These are phyloP conservation scores for Avena sativa DNA, from an alignment of 176 grass and related monocot species.

Conservation along the genomic window DNA sequence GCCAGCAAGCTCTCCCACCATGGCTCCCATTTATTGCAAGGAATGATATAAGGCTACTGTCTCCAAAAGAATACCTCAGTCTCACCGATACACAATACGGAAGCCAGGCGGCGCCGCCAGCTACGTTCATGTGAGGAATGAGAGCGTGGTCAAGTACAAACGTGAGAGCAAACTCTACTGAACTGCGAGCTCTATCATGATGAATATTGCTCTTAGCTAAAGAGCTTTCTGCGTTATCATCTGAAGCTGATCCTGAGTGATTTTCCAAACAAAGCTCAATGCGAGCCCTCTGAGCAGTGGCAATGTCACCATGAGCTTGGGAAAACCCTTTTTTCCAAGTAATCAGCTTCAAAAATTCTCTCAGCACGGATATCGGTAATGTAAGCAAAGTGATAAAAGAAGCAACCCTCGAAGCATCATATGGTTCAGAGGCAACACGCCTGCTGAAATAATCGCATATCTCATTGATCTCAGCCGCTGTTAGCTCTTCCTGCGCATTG, in stretches of 20 bases:
- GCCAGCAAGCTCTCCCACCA: slow-evolving; percentile 90
- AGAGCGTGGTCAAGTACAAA: slow-evolving; percentile 92
- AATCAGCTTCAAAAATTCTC: slow-evolving; percentile 92
- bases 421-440: slow-evolving; percentile 94
- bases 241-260: slow-evolving; percentile 69
- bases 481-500: slow-evolving; percentile 89
- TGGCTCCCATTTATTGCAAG: slow-evolving; percentile 95
- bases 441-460: slow-evolving; percentile 99
- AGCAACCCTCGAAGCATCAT: slow-evolving; percentile 95
- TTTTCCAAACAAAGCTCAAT: slow-evolving; percentile 99
- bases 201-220: slow-evolving; percentile 89
- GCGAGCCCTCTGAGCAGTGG: slow-evolving; percentile 83
- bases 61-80: slow-evolving; percentile 88
- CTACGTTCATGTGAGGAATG: slow-evolving; percentile 96
- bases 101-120: slow-evolving; percentile 94
- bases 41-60: slow-evolving; percentile 68
- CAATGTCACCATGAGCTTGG: slow-evolving; percentile 80
- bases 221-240: slow-evolving; percentile 56
- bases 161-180: slow-evolving; percentile 87
- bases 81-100: slow-evolving; percentile 95
- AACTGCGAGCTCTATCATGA: slow-evolving; percentile 82
- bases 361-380: slow-evolving; percentile 77
- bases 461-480: slow-evolving; percentile 81
- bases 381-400: slow-evolving; percentile 99
- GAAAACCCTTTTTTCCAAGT: slow-evolving; percentile 96